A percentile compares a stretch with the other conserved stretches of the same genome.
phyloP scores from a whole-genome alignment of 768 basidiomycete species.

The Coprinopsis cinerea region DNA sequence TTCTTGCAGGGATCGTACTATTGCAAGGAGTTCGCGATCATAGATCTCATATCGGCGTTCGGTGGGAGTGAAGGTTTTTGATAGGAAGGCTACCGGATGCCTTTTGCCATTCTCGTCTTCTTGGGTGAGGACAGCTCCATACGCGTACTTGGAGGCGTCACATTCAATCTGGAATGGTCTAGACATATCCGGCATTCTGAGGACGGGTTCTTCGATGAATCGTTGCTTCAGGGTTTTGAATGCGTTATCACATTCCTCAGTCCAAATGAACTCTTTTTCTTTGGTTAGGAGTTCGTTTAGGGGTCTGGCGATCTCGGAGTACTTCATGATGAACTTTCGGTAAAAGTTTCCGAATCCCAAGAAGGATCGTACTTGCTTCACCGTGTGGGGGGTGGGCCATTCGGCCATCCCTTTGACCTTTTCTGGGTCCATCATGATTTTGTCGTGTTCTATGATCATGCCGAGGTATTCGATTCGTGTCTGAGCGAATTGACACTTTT shows the following conservation, averaged over 20 bases:
- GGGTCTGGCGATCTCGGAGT: slow-evolving; percentile 24
- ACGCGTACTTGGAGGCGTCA: slow-evolving; percentile 1
- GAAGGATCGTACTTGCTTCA: slow-evolving; percentile 32
- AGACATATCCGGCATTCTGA: background rate
- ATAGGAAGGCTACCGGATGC: no score
- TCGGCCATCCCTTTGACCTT: no score
- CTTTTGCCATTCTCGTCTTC: background rate
- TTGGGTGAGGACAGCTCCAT: slow-evolving; percentile 13
- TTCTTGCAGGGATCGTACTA: no score
- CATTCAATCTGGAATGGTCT: slow-evolving; percentile 7
- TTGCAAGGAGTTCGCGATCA: no score
- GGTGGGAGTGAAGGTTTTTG: no score
- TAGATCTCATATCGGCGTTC: no score
- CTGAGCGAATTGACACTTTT: no score
- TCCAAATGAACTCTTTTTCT: slow-evolving; percentile 16
- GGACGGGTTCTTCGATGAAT: background rate
- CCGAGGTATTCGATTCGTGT: no score
- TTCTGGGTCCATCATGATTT: no score
- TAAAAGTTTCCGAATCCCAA: slow-evolving; percentile 44
- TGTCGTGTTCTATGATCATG: no score
- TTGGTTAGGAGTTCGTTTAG: slow-evolving; percentile 24
- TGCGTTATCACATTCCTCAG: no score
- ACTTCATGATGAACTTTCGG: slow-evolving; percentile 31
- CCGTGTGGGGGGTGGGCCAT: no score
- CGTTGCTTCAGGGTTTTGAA: slow-evolving; percentile 23